Conservation (phyloP, 192 early-diverging fungal genomes). For the Phlyctochytrium planicorne region DNA sequence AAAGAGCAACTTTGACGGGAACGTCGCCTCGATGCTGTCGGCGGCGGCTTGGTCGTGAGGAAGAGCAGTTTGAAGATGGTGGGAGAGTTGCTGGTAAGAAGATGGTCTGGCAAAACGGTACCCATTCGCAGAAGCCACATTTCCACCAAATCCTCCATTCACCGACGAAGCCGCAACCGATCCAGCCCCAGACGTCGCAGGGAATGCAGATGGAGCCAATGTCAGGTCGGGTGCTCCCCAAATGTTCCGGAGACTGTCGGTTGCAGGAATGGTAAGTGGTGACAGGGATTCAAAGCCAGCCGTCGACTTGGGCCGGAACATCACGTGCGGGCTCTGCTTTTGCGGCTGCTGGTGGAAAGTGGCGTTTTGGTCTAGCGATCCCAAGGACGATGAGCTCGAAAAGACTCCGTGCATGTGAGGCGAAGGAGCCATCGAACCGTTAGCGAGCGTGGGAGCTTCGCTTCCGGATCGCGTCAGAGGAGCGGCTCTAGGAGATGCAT, state of each 20-base stretch:
- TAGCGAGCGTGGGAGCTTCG: too few relatives aligned
- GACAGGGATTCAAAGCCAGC: conserved; percentile 1
- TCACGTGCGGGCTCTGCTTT: neutral
- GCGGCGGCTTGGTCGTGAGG: conserved; percentile 1
- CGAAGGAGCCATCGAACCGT: too few relatives aligned
- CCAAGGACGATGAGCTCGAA: too few relatives aligned
- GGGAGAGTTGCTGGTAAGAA: too few relatives aligned
- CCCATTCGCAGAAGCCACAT: too few relatives aligned
- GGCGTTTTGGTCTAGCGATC: too few relatives aligned
- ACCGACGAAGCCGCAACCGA: too few relatives aligned
- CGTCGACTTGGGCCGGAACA: conserved; percentile 1
- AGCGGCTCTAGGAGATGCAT: too few relatives aligned
- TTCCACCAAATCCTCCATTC: too few relatives aligned
- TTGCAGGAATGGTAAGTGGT: conserved; percentile 13
- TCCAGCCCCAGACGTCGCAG: neutral
- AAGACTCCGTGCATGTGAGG: too few relatives aligned
- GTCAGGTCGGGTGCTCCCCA: conserved; percentile 29
- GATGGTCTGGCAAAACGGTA: too few relatives aligned
- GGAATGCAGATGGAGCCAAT: conserved; percentile 15
- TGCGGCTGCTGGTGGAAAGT: neutral
- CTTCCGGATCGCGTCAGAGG: too few relatives aligned
- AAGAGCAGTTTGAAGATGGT: neutral
- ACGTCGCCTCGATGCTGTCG: conserved; percentile 9
- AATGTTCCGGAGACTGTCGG: conserved; percentile 19
- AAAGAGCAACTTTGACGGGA: conserved; percentile 3